Percentiles rank a stretch among this genome's conserved stretches.
These are phyloP conservation scores for Boletellus deceptivus DNA, from an alignment of 1,284 basidiomycete species.

Conservation along the genomic window DNA sequence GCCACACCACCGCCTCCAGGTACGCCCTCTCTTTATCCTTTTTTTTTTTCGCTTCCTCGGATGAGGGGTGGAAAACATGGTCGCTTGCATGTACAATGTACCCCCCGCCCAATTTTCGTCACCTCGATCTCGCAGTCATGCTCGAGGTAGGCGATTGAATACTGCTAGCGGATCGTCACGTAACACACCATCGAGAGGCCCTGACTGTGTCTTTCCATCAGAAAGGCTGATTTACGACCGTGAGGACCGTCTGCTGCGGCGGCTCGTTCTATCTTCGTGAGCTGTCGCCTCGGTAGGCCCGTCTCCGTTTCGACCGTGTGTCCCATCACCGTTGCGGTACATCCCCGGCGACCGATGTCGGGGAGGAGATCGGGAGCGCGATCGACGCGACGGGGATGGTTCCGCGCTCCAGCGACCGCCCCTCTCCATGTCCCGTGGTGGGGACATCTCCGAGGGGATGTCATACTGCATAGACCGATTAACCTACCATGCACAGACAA, in stretches of 20 bases:
- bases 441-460: conserved; percentile 36
- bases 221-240: background rate
- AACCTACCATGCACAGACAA: conserved; percentile 2
- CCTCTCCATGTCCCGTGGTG: conserved; percentile 32
- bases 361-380: conserved; percentile 30
- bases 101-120: too few relatives aligned
- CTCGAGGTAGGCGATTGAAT: too few relatives aligned
- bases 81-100: too few relatives aligned
- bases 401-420: conserved; percentile 41
- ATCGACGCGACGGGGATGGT: conserved; percentile 7
- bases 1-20: conserved; percentile 3
- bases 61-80: too few relatives aligned
- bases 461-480: conserved; percentile 50
- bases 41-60: too few relatives aligned
- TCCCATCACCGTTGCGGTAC: conserved; percentile 2
- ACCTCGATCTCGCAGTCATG: too few relatives aligned
- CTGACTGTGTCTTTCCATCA: background rate
- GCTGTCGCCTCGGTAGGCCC: conserved; percentile 4
- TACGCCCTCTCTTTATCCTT: background rate
- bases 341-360: conserved; percentile 12
- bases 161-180: too few relatives aligned
- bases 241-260: conserved; percentile 3
- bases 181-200: too few relatives aligned
- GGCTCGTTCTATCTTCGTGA: conserved; percentile 1
- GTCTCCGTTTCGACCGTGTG: background rate